These are phyloP conservation scores for Silene latifolia DNA, from an alignment of 148 eudicot species.

Conservation along the genomic window DNA sequence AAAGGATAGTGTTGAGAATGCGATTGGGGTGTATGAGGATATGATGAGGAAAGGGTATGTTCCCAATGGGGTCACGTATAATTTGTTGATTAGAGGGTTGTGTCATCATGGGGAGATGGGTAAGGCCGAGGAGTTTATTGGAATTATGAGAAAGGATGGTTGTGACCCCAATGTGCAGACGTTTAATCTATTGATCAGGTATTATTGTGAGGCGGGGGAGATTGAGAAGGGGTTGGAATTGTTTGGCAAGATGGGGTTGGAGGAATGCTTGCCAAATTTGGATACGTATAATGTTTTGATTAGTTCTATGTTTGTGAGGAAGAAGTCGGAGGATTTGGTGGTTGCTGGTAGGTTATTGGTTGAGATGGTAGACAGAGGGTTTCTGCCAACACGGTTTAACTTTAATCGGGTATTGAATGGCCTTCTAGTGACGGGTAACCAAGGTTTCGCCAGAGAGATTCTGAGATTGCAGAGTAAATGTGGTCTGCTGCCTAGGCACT, in stretches of 20 bases:
- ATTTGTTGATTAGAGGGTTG: conserved; percentile 70
- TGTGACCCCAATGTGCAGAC: conserved; percentile 85
- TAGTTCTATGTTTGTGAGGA: conserved; percentile 72
- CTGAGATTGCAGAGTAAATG: conserved; percentile 65
- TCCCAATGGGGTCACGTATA: conserved; percentile 73
- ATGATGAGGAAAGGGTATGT: conserved; percentile 75
- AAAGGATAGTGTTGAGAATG: conserved; percentile 77
- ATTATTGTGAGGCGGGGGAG: conserved; percentile 78
- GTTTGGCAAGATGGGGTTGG: conserved; percentile 59
- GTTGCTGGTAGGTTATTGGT: conserved; percentile 77
- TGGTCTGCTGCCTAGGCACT: conserved; percentile 63
- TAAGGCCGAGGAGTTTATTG: conserved; percentile 55
- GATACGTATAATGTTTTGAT: conserved; percentile 88
- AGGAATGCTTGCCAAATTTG: conserved; percentile 77
- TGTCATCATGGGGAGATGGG: conserved; percentile 74
- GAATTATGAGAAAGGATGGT: conserved; percentile 62
- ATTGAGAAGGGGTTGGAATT: conserved; percentile 76
- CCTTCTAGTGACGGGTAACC: conserved; percentile 82
- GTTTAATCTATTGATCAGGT: conserved; percentile 68
- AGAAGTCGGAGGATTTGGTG: conserved; percentile 70
- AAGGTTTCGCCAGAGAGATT: conserved; percentile 80
- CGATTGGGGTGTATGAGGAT: conserved; percentile 52
- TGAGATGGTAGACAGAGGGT: conserved; percentile 86
- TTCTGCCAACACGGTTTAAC: conserved; percentile 61
- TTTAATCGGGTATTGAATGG: conserved; percentile 80